These are phyloP conservation scores for Russula compacta DNA, from an alignment of 768 basidiomycete species.

Conservation along the genomic window DNA sequence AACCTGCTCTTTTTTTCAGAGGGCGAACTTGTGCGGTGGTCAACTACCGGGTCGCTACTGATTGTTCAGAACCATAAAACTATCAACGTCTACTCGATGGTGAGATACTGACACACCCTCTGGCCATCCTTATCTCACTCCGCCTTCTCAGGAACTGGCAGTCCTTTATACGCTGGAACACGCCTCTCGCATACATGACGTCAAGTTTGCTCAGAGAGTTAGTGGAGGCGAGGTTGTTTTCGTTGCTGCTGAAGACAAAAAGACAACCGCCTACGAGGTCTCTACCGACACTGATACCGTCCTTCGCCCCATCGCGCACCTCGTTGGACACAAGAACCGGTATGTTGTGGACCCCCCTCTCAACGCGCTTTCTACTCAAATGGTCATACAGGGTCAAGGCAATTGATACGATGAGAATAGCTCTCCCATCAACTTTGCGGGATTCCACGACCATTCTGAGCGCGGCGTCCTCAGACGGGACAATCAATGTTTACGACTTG, in stretches of 20 bases:
- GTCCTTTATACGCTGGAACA: conserved; percentile 66
- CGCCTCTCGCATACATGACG: conserved; percentile 75
- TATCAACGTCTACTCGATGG: conserved; percentile 79
- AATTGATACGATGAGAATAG: conserved; percentile 55
- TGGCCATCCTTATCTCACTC: not conserved
- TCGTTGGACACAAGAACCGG: conserved; percentile 85
- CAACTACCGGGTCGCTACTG: conserved; percentile 65
- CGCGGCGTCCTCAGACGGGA: conserved; percentile 87
- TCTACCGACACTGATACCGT: conserved; percentile 34
- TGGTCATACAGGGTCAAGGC: conserved; percentile 60
- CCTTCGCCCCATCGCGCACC: conserved; percentile 56
- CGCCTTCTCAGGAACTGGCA: conserved; percentile 56
- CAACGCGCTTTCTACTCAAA: not conserved
- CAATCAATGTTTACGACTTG: conserved; percentile 69
- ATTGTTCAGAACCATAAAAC: conserved; percentile 67
- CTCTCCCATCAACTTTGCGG: conserved; percentile 36
- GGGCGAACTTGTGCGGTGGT: conserved; percentile 90
- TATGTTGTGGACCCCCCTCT: conserved; percentile 28
- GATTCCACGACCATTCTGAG: conserved; percentile 53
- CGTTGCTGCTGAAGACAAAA: conserved; percentile 85
- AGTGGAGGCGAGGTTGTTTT: conserved; percentile 62
- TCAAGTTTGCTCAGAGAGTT: conserved; percentile 61
- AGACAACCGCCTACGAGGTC: conserved; percentile 68
- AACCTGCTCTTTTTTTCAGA: conserved; percentile 37
- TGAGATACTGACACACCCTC: conserved; percentile 26